Conservation (phyloP, 306 rosid species). For the Canavalia ensiformis region DNA sequence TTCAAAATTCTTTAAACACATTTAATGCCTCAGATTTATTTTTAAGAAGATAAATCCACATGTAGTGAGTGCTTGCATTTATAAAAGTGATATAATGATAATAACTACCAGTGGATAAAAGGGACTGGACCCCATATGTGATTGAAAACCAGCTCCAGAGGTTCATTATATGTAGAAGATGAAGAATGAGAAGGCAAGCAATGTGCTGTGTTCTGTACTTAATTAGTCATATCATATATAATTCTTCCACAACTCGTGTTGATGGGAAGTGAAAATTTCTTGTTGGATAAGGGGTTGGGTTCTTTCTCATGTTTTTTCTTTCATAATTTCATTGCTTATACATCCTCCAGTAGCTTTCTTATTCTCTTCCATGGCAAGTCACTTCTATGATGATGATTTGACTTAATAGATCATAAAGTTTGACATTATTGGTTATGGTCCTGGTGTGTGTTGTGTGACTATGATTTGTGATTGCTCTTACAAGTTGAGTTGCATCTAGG, state of each 20-base stretch:
- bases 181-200: too few relatives aligned
- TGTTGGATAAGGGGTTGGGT: neutral
- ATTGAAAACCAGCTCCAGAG: too few relatives aligned
- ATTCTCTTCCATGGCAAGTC: slow-evolving; percentile 16
- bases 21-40: too few relatives aligned
- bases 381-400: slow-evolving; percentile 3
- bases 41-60: too few relatives aligned
- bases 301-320: neutral
- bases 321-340: neutral
- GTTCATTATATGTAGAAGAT: too few relatives aligned
- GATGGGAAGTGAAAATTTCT: neutral
- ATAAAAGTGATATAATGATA: too few relatives aligned
- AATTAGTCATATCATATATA: neutral
- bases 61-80: too few relatives aligned
- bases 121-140: too few relatives aligned
- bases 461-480: slow-evolving; percentile 37
- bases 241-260: slow-evolving; percentile 25
- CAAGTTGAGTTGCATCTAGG: neutral
- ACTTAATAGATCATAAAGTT: slow-evolving; percentile 4
- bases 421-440: slow-evolving; percentile 36
- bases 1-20: too few relatives aligned
- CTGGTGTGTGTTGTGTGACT: slow-evolving; percentile 27
- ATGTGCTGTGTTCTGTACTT: neutral
- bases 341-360: slow-evolving; percentile 14
- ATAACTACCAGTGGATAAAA: too few relatives aligned